These are phyloP conservation scores for Quercus berberidifolia DNA, from an alignment of 306 rosid genomes.

Conservation along the genomic window DNA sequence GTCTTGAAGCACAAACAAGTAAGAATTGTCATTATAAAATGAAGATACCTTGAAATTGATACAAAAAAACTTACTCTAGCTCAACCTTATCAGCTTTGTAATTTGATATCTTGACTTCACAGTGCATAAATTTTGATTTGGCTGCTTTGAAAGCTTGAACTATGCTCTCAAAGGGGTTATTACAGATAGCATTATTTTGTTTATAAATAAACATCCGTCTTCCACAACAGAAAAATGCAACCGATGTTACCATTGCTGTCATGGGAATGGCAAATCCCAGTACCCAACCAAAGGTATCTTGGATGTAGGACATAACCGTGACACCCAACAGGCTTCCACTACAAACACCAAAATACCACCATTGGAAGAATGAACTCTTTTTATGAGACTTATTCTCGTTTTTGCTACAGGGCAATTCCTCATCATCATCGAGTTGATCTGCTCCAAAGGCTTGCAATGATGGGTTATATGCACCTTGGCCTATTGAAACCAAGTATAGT, in stretches of 20 bases:
- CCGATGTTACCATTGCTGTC: conserved; percentile 53
- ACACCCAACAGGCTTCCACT: conserved; percentile 82
- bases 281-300: conserved; percentile 91
- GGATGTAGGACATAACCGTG: conserved; percentile 87
- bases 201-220: conserved; percentile 60
- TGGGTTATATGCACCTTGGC: conserved; percentile 93
- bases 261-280: conserved; percentile 84
- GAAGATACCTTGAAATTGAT: neutral
- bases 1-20: conserved; percentile 56
- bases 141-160: conserved; percentile 48
- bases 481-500: conserved; percentile 75
- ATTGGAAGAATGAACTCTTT: conserved; percentile 64
- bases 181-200: conserved; percentile 21
- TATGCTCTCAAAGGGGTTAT: conserved; percentile 25
- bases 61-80: conserved; percentile 67
- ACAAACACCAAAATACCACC: conserved; percentile 94
- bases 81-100: conserved; percentile 45
- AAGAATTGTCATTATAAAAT: neutral
- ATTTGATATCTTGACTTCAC: conserved; percentile 42
- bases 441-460: conserved; percentile 90
- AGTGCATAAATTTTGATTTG: conserved; percentile 45
- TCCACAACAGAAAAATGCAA: conserved; percentile 59
- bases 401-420: conserved; percentile 62
- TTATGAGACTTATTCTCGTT: conserved; percentile 39
- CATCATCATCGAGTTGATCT: conserved; percentile 73